A percentile compares a stretch with the other conserved stretches of the same genome.
Conservation (phyloP, 306 rosid genomes). For the Fragaria ananassa region DNA sequence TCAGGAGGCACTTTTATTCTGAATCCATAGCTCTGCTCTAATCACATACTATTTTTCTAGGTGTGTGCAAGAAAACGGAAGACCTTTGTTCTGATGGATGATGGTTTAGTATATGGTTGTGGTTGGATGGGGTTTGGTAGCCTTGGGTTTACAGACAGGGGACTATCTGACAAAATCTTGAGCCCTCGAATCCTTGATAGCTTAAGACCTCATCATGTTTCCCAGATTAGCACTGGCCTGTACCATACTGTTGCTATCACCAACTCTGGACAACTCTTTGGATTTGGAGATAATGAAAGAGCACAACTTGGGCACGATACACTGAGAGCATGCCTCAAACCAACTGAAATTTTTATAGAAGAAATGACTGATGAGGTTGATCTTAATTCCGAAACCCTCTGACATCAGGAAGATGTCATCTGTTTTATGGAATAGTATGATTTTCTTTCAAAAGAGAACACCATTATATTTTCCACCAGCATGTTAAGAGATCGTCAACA, state of each 20-base stretch:
- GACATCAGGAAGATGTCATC: conserved; percentile 15
- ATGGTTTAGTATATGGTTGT: conserved; percentile 72
- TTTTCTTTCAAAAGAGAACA: background rate
- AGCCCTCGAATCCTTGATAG: conserved; percentile 62
- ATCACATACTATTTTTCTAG: conserved; percentile 36
- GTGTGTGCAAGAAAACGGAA: conserved; percentile 90
- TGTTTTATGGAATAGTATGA: background rate
- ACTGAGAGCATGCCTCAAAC: conserved; percentile 68
- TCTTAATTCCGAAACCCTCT: conserved; percentile 27
- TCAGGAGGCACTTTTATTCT: background rate
- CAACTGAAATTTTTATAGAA: conserved; percentile 57
- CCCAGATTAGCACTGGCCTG: conserved; percentile 87
- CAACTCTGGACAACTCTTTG: conserved; percentile 63
- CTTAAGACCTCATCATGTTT: conserved; percentile 64
- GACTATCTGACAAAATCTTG: conserved; percentile 64
- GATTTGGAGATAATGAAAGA: conserved; percentile 93
- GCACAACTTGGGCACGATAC: conserved; percentile 88
- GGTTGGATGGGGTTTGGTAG: conserved; percentile 97
- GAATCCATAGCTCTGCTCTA: background rate
- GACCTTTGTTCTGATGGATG: conserved; percentile 73
- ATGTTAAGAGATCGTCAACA: background rate
- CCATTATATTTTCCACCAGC: background rate
- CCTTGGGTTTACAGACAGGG: conserved; percentile 80
- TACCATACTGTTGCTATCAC: conserved; percentile 76
- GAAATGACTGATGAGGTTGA: conserved; percentile 41